Base-by-base conservation (phyloP, 31 red algal species). In the Bonnemaisonia californica region DNA sequence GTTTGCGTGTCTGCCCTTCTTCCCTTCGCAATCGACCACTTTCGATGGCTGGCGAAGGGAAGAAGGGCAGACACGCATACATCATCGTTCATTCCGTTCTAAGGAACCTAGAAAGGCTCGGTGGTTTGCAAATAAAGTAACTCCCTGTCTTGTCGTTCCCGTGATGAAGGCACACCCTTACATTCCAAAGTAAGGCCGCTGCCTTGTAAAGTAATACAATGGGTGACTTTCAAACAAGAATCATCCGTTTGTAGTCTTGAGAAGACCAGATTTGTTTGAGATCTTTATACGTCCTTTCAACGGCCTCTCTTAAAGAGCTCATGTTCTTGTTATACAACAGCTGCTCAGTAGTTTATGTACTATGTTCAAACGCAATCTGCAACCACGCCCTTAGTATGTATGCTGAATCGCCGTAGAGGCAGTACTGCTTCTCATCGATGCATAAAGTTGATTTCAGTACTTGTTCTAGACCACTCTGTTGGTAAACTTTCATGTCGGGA, bases 221-320 rank as follows among this genome's bases (percentile, higher is more conserved):
- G 26, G 74, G 55, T 1, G 23, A 34, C 57, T 62, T 41, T 1
- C 22, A 23, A 4, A 79, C 5, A 2, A 33, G 21, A 4, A 79
- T 45, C 55, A 41, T 22, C 22, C 55, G 18, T 40, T 23, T 0
- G 19, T 5, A 69, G 77, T 81, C 77, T 24, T 67, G 30, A 22
- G 77, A 3, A 54, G 34, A 30, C 60, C 77, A 68, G 26, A 62
- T 68, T 32, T 81, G 77, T 47, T 65, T 62, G 11, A 19, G 22
- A 47, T 81, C 77, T 45, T 81, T 81, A 30, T 67, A 81, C 5
- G 38, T 51, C 58, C 58, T 67, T 40, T 81, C 62, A 26, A 74
- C 36, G 28, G 70, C 39, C n/a, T 74, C 26, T 26, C 70, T 23
- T 8, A 48, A 35, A 24, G 70, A 45, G 4, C 47, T 81, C 77